Base-by-base conservation (phyloP, 257 asterid species). In the Fraxinus excelsior region DNA sequence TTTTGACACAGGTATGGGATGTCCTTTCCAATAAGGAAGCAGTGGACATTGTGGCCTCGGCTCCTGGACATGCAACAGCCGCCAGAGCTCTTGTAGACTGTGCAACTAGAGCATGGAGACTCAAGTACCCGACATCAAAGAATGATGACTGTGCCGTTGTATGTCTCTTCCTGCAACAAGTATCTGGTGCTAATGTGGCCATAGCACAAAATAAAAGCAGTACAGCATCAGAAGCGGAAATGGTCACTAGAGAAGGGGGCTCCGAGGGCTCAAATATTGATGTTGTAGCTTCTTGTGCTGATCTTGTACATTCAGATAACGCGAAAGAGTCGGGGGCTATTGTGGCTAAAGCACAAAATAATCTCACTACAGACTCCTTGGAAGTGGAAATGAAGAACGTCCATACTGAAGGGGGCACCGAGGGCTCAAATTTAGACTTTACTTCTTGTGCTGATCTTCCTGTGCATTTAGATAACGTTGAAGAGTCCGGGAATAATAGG, bases 11-110 rank as follows among this genome's bases (percentile, higher is more conserved):
- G 99, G 94, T 96, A 14, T 96, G 99, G 99, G 99, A 96, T 78
- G 99, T 96, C 71, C 94, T 96, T 2, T 92, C 99, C 53, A 96
- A 96, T 70, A 89, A 92, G 86, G 99, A 96, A 90, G 98, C 92
- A 4, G 95, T 96, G 40, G 96, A 96, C 83, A 89, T 96, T 65
- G 96, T 93, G 74, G 91, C 97, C 82, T 89, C 95, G 0, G 99
- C 99, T 37, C 98, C 99, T 13, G 78, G 96, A 49, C 97, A 80
- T 7, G 90, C 90, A 75, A 91, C 91, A 12, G 96, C 98, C 1
- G 94, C 97, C 67, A 77, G 99, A 66, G 97, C 99, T 56, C 97
- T 96, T 3, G 91, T 96, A 14, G 98, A 96, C 85, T 96, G 97
- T 31, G 97, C 99, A 5, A 92, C 97, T 21, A 82, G 99, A 83